Percentiles rank a stretch among this genome's conserved stretches.
Conservation (phyloP, 2,329 filamentous ascomycete species). For the Diaporthe vexans region DNA sequence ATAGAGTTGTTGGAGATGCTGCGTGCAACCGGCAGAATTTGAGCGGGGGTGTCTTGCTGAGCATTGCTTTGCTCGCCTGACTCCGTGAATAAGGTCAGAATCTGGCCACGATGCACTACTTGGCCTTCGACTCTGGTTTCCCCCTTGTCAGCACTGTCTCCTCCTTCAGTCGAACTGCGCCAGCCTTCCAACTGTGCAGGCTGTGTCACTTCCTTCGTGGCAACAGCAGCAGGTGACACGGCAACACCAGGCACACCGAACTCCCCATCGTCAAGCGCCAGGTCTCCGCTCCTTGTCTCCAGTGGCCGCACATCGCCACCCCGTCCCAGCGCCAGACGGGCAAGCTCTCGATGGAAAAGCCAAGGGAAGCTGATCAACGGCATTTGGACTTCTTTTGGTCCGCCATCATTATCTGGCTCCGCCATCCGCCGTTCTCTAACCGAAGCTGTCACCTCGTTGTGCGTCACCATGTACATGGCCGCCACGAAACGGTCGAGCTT, state of each 20-base stretch:
- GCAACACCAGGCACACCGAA: background rate
- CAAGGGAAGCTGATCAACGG: conserved; percentile 95
- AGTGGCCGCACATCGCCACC: background rate
- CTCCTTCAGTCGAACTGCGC: background rate
- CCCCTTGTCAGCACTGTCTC: conserved; percentile 41
- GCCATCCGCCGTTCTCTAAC: conserved; percentile 57
- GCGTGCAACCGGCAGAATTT: background rate
- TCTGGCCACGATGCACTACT: conserved; percentile 51
- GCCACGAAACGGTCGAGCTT: conserved; percentile 80
- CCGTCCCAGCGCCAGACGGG: conserved; percentile 71
- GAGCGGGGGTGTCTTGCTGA: background rate
- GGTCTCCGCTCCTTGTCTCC: background rate
- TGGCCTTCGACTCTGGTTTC: conserved; percentile 42
- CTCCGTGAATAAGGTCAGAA: conserved; percentile 49
- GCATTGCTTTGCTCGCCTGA: conserved; percentile 43
- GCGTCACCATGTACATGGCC: conserved; percentile 90
- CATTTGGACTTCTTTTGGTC: conserved; percentile 63
- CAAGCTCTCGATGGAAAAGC: conserved; percentile 83
- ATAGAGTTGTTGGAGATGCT: conserved; percentile 64
- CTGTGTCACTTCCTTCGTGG: background rate
- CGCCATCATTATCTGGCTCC: conserved; percentile 45
- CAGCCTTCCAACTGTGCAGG: conserved; percentile 5
- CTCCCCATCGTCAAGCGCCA: background rate
- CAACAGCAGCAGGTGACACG: too few species aligned
- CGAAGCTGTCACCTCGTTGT: conserved; percentile 75